Evolutionary conservation across 1,284 basidiomycete species (phyloP), one percentile per base, ranked within the genome.

Genomic region (Trichosporon sp.): DNA sequence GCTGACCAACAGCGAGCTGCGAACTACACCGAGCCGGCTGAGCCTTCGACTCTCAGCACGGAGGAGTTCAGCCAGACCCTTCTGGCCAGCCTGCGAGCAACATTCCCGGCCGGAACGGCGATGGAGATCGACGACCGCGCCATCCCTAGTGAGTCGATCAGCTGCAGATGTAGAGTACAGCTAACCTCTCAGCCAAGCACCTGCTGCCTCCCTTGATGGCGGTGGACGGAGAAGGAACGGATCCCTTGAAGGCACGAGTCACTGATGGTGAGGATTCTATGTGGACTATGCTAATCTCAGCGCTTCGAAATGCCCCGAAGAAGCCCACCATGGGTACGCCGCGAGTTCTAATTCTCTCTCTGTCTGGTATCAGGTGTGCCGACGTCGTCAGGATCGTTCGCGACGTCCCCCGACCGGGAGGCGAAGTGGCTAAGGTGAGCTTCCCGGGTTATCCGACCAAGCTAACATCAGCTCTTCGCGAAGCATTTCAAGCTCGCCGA

Each of bases 401-500:
- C 33, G 69, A 70, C 36, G 69, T 80, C 7, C 70, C 71, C 62
- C 74, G 74, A 1, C 65, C 73, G 14, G 64, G 64, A 14, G 80
- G 79, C 19, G 79, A 81, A 66, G 75, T 81, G 0, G 79, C 77
- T 16, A 81, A 81, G 70, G 78, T 79, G 40, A 65, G 76, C 67
- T 19, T 19, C 16, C 36, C 4, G 13, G 13, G 16, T 40, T 44
- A 11, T 5, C 8, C 27, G 49, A 1, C 6, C 16, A 16, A 54
- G 25, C 49, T 54, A 9, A 16, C 58, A 6, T 19, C 46, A 79
- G 80, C 74, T 81, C 19, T 81, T 81, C 58, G 80, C 80, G 2
- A 81, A 81, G 58, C 80, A 81, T 65, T 78, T 81, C 69, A 81
- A 81, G 59, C 60, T 78, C 27, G 71, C 74, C 6, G 80, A 81